These are phyloP conservation scores for Purpureocillium takamizusanense DNA, from an alignment of 2,329 filamentous ascomycete species.

Conservation along the genomic window DNA sequence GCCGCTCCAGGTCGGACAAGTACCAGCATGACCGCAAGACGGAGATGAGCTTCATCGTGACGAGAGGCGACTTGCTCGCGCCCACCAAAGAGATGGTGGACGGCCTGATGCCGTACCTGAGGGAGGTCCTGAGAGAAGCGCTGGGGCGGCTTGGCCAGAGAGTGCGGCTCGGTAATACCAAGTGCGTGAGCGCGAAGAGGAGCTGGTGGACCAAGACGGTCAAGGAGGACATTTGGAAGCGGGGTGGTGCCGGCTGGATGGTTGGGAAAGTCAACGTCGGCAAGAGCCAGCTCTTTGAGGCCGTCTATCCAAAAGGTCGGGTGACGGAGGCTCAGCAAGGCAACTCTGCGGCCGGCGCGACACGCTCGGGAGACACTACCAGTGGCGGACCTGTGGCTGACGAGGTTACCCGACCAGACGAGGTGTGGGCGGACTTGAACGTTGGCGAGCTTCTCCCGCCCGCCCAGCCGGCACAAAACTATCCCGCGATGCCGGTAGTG, in stretches of 20 bases:
- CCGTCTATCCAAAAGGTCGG: slow-evolving; percentile 72
- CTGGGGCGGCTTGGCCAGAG: slow-evolving; percentile 59
- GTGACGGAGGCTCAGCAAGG: slow-evolving; percentile 25
- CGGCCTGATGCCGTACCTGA: slow-evolving; percentile 74
- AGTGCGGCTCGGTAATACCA: slow-evolving; percentile 79
- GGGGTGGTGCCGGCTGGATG: slow-evolving; percentile 86
- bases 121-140: slow-evolving; percentile 65
- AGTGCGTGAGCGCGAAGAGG: slow-evolving; percentile 76
- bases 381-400: slow-evolving; percentile 18
- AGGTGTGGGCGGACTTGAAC: slow-evolving; percentile 19
- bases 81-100: slow-evolving; percentile 80
- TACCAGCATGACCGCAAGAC: slow-evolving; percentile 61
- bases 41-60: slow-evolving; percentile 86
- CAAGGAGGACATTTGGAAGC: slow-evolving; percentile 75
- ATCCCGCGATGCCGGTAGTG: slow-evolving; percentile 76
- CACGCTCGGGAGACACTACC: slow-evolving; percentile 8
- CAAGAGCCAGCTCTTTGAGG: slow-evolving; percentile 85
- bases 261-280: slow-evolving; percentile 98
- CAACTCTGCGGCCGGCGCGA: slow-evolving; percentile 7
- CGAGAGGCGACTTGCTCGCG: slow-evolving; percentile 75
- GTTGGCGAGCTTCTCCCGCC: slow-evolving; percentile 63
- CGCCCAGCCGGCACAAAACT: slow-evolving; percentile 61
- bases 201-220: slow-evolving; percentile 86
- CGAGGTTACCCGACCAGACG: slow-evolving; percentile 7
- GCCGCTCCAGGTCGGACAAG: slow-evolving; percentile 59